A percentile compares a stretch with the other conserved stretches of the same genome.
phyloP scores from a whole-genome alignment of 495 filamentous ascomycete species.

The Penicillium malachiteum region DNA sequence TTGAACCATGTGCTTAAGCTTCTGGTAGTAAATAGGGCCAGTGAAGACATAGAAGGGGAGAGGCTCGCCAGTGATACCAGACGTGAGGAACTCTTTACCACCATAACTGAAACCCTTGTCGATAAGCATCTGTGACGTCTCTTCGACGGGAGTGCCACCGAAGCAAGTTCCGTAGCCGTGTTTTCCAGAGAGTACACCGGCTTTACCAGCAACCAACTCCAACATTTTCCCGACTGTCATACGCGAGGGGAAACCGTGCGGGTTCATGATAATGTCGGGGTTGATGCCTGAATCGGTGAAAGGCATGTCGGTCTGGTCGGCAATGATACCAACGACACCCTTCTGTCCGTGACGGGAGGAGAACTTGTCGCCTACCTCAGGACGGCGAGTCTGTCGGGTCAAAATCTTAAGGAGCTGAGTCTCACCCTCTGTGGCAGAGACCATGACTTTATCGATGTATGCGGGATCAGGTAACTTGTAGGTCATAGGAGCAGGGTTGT shows the following conservation, averaged over 20 bases:
- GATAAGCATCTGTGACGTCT: conserved; percentile 82
- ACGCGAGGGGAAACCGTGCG: conserved; percentile 97
- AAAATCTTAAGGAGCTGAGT: conserved; percentile 83
- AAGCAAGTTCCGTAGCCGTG: conserved; percentile 94
- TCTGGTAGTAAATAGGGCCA: conserved; percentile 99
- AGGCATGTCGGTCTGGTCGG: conserved; percentile 93
- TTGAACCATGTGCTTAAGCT: conserved; percentile 99
- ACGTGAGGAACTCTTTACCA: conserved; percentile 94
- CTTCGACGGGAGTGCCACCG: conserved; percentile 84
- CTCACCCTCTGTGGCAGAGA: conserved; percentile 80
- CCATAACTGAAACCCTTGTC: conserved; percentile 90
- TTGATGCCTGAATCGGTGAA: conserved; percentile 88
- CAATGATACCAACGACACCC: conserved; percentile 95
- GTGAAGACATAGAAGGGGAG: conserved; percentile 97
- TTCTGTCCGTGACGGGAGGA: conserved; percentile 98
- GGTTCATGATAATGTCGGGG: conserved; percentile 99
- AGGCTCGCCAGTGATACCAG: conserved; percentile 90
- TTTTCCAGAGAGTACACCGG: conserved; percentile 77
- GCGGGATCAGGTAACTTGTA: conserved; percentile 82
- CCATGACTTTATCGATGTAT: conserved; percentile 92
- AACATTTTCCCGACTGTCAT: conserved; percentile 99
- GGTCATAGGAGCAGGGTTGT: conserved; percentile 61
- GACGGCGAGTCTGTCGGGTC: conserved; percentile 86
- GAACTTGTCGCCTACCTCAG: conserved; percentile 97
- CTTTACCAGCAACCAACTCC: conserved; percentile 92